Evolutionary conservation across 805 yeast genomes (phyloP), one percentile per base, ranked within the genome.

Genomic region (Wickerhamiella vanderwaltii): DNA sequence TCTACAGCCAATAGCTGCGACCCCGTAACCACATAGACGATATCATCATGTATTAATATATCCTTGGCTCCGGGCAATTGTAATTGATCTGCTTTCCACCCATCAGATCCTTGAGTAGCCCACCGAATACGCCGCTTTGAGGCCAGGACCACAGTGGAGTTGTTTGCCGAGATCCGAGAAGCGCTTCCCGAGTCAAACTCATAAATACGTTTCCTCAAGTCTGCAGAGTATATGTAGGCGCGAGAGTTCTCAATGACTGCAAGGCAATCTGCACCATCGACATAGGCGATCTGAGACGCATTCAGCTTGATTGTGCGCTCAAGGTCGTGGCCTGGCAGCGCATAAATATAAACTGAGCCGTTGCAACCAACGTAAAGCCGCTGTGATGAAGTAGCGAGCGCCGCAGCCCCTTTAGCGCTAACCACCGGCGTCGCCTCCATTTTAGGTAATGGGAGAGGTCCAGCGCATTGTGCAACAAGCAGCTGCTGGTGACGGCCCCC

Each of bases 101-200:
- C 20, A 12, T 30, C 19, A 5, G 4, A 12, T 24, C 11, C 20
- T 29, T 16, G 28, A 7, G 13, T 16, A 12, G 28, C n/a, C 41
- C 41, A 38, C 6, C 41, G 35, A 9, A 38, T 22, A 2, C 41
- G 41, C 24, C 41, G 41, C 29, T 38, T 38, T 11, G 41, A 38
- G 17, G 35, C 35, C 24, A 38, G 24, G n/a, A 25, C 41, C 12
- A 30, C 22, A 9, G 25, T 16, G 6, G 29, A n/a, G 13, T 12
- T 15, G 3, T 16, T 9, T 3, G 41, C 35, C 12, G 35, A 29
- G 11, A 29, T 5, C n/a, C 16, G 5, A 11, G 35, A 18, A 9
- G 29, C 41, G 6, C 35, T 29, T 6, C 35, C 35, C 30, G 29
- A 29, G 19, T 29, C 35, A 13, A 38, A 38, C 13, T 19, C 26